Conservation (phyloP, 805 yeast genomes). For the Zygotorulaspora chibaensis region DNA sequence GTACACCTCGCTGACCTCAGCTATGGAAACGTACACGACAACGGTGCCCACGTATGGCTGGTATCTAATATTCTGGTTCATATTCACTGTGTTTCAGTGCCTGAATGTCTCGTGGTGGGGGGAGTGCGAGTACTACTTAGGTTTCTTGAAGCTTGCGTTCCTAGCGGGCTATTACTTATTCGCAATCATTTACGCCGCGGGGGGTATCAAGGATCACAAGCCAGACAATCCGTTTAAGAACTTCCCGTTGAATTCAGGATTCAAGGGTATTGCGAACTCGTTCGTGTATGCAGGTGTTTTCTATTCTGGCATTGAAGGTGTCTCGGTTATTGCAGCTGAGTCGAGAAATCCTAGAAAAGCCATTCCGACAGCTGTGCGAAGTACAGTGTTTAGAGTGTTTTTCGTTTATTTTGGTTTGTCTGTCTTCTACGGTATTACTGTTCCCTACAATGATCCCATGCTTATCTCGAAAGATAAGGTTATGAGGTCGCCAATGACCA, state of each 20-base stretch:
- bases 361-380: conserved; percentile 54
- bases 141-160: conserved; percentile 42
- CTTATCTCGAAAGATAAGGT: conserved; percentile 39
- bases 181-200: conserved; percentile 44
- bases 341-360: conserved; percentile 54
- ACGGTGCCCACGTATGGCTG: conserved; percentile 53
- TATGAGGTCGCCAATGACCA: conserved; percentile 46
- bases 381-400: conserved; percentile 51
- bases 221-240: conserved; percentile 36
- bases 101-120: conserved; percentile 53
- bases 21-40: conserved; percentile 48
- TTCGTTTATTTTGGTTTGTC: conserved; percentile 51
- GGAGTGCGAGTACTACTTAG: conserved; percentile 52
- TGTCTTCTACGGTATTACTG: conserved; percentile 55
- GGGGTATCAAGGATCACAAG: conserved; percentile 36
- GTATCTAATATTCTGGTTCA: conserved; percentile 48
- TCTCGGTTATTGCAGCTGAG: conserved; percentile 59
- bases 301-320: conserved; percentile 54
- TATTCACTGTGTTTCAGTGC: conserved; percentile 47
- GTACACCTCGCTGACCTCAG: conserved; percentile 50
- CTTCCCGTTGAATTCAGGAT: conserved; percentile 41
- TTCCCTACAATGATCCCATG: conserved; percentile 50
- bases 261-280: conserved; percentile 52
- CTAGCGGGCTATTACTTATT: conserved; percentile 48
- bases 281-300: conserved; percentile 59